Evolutionary conservation across 176 grass and related monocot species (phyloP), one percentile per base, ranked within the genome.

Genomic region (Carex myosuroides): DNA sequence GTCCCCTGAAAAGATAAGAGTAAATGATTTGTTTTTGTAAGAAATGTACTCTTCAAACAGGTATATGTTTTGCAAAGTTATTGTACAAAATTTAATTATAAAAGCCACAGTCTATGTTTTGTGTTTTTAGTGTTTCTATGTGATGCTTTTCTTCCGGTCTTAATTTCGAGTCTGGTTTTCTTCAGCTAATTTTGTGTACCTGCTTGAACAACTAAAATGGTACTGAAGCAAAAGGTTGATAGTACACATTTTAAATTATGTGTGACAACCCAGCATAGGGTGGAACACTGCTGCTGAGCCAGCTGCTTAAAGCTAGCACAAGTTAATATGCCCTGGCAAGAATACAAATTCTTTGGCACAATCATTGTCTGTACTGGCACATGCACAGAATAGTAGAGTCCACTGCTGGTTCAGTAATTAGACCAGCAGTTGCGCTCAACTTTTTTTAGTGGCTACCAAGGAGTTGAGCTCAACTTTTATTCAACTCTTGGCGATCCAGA

Each of bases 41-140:
- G 92, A 91, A 87, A 91, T 86, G 52, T 89, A 98, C 26, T 93
- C 87, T 58, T 76, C 87, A 81, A 98, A 94, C 41, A 90, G 85
- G 86, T 92, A 94, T 57, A 81, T 57, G 77, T 79, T 89, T 90
- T 94, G 85, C 73, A 88, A 9, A 89, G 5, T 84, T 46, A 75
- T 39, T 20, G 58, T 12, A 52, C 20, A 52, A 67, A 67, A 26
- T 26, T 70, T 52, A 50, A 74, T 24, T 52, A 73, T 73, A 72
- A 72, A 71, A 72, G 13, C 11, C 42, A 73, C 18, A 74, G 70
- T 41, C 16, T 6, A 17, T 26, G 10, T 73, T 50, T 50, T 73
- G 12, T 52, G 2, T 22, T 16, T 29, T 52, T 73, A 73, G 41
- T 4, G 11, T 53, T 52, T 75, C 70, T 75, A 75, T 7, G 26